Evolutionary conservation across 768 basidiomycete genomes (phyloP).

Genomic region (Lyophyllum atratum): DNA sequence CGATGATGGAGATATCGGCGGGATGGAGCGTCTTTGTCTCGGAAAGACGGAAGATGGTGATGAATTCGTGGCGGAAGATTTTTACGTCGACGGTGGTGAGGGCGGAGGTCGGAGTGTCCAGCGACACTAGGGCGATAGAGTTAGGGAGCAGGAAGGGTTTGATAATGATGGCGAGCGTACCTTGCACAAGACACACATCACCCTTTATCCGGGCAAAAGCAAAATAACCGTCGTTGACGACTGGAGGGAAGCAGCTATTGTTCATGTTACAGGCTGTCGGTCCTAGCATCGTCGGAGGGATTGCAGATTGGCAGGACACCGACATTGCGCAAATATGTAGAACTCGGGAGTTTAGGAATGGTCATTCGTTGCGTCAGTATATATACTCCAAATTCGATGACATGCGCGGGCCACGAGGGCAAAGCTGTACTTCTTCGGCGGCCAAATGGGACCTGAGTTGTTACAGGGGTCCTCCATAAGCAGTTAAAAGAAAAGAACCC

Average conservation of each 20-base stretch:
- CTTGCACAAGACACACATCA: constrained; percentile 64
- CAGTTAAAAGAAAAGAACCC: constrained; percentile 5
- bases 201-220: constrained; percentile 59
- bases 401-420: constrained; percentile 43
- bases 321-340: constrained; percentile 11
- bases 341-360: constrained; percentile 35
- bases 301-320: constrained; percentile 8
- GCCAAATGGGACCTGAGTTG: constrained; percentile 21
- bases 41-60: constrained; percentile 61
- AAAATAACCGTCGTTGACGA: constrained; percentile 42
- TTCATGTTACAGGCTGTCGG: constrained; percentile 2
- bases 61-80: constrained; percentile 62
- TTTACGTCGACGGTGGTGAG: constrained; percentile 51
- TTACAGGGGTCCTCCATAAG: constrained; percentile 1
- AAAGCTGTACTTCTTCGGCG: constrained; percentile 18
- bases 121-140: constrained; percentile 31
- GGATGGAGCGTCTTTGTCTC: constrained; percentile 49
- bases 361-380: constrained; percentile 28
- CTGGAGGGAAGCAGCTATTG: constrained; percentile 32
- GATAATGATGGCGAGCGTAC: constrained; percentile 40
- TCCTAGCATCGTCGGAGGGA: constrained; percentile 1
- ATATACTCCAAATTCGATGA: constrained; percentile 24
- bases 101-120: constrained; percentile 42
- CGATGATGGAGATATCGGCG: constrained; percentile 50
- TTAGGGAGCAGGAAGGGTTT: constrained; percentile 1